Percentiles rank a stretch among this genome's conserved stretches.
Conservation (phyloP, 1,284 basidiomycete species). For the Austroboletus novae-zelandiae region DNA sequence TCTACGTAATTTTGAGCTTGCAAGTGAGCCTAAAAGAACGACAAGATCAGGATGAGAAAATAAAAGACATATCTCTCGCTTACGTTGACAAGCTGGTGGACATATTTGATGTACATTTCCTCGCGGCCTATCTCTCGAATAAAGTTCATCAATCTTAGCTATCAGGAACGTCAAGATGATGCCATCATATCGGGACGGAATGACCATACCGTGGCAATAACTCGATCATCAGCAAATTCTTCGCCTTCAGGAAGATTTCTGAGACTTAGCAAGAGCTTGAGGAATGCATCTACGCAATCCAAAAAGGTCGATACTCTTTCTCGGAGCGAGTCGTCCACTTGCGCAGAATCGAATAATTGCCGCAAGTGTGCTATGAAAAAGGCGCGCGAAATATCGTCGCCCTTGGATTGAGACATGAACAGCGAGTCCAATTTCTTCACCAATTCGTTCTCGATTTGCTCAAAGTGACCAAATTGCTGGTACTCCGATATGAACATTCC, state of each 20-base stretch:
- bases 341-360: conserved; percentile 79
- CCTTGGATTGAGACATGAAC: conserved; percentile 88
- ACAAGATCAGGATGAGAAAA: conserved; percentile 11
- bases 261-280: conserved; percentile 89
- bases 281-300: conserved; percentile 89
- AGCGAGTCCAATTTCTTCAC: conserved; percentile 91
- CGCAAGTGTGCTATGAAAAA: conserved; percentile 95
- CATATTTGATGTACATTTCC: conserved; percentile 92
- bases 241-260: conserved; percentile 94
- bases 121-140: conserved; percentile 83
- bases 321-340: conserved; percentile 78
- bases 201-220: conserved; percentile 75
- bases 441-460: conserved; percentile 90
- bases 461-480: conserved; percentile 77
- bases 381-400: conserved; percentile 85
- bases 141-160: conserved; percentile 91
- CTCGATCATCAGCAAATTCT: conserved; percentile 90
- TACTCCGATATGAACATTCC: conserved; percentile 97
- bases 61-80: conserved; percentile 23
- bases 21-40: conserved; percentile 64
- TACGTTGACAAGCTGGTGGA: conserved; percentile 90
- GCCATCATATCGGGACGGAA: background rate
- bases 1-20: conserved; percentile 89
- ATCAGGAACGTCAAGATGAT: conserved; percentile 3
- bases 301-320: conserved; percentile 81